These are phyloP conservation scores for Leccinum angustisporum DNA, from an alignment of 1,284 basidiomycete genomes.

Conservation along the genomic window DNA sequence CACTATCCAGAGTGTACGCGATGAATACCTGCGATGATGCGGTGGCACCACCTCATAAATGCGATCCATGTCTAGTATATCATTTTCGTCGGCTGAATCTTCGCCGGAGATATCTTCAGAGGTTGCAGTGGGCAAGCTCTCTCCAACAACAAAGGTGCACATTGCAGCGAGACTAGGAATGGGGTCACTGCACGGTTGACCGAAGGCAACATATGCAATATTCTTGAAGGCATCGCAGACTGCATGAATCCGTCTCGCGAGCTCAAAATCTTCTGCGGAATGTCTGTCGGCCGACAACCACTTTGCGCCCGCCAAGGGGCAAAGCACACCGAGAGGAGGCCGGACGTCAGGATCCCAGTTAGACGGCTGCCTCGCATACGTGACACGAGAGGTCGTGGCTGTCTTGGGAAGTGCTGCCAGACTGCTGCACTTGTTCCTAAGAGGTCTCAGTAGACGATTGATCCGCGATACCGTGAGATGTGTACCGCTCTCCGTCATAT, in stretches of 20 bases:
- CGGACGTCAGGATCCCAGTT: constrained; percentile 24
- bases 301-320: constrained; percentile 36
- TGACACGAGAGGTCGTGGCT: constrained; percentile 10
- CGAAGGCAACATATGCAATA: constrained; percentile 38
- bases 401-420: constrained; percentile 33
- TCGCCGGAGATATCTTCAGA: constrained; percentile 26
- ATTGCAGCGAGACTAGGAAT: constrained; percentile 44
- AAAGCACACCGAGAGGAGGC: constrained; percentile 42
- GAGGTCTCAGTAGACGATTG: constrained; percentile 52
- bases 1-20: not conserved
- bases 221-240: constrained; percentile 55
- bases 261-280: constrained; percentile 39
- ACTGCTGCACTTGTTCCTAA: constrained; percentile 50
- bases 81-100: constrained; percentile 28
- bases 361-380: constrained; percentile 19
- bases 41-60: constrained; percentile 52
- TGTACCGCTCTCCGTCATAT: constrained; percentile 14
- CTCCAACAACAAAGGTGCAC: constrained; percentile 50
- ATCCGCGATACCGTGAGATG: constrained; percentile 46
- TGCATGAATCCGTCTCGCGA: constrained; percentile 49
- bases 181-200: constrained; percentile 19
- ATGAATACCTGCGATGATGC: constrained; percentile 47
- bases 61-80: constrained; percentile 38
- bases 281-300: constrained; percentile 39
- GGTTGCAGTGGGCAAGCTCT: constrained; percentile 37